phyloP scores from a whole-genome alignment of 2,329 filamentous ascomycete species.

The Penicillium sumatraense region DNA sequence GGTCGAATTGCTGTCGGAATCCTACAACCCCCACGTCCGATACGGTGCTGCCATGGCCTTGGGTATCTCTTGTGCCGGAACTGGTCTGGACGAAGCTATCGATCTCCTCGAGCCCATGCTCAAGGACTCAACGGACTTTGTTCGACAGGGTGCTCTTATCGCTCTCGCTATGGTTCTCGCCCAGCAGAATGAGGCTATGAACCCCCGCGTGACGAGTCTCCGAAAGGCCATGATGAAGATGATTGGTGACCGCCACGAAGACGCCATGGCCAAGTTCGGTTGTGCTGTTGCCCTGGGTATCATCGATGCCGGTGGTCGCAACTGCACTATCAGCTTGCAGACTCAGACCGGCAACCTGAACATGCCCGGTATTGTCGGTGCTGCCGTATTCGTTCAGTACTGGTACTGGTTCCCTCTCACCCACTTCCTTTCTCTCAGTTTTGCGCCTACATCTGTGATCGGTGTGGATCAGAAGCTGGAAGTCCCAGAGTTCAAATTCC shows the following conservation, averaged over 20 bases:
- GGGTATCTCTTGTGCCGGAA: conserved; percentile 96
- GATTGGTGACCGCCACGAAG: conserved; percentile 90
- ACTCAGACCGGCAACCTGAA: conserved; percentile 98
- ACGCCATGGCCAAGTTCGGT: conserved; percentile 99
- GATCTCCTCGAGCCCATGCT: conserved; percentile 98
- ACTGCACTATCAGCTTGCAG: conserved; percentile 97
- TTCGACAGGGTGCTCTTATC: conserved; percentile 93
- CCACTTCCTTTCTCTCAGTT: conserved; percentile 93
- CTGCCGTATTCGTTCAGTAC: conserved; percentile 98
- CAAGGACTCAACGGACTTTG: conserved; percentile 98
- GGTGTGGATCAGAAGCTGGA: conserved; percentile 92
- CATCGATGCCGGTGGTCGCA: conserved; percentile 95
- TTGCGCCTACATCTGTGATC: conserved; percentile 96
- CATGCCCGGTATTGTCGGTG: conserved; percentile 97
- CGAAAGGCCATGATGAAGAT: conserved; percentile 95
- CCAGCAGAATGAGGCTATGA: conserved; percentile 99
- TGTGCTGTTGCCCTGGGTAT: conserved; percentile 93
- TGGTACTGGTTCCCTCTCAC: conserved; percentile 99
- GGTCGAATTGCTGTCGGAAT: conserved; percentile 97
- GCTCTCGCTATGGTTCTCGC: conserved; percentile 97
- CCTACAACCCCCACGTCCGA: conserved; percentile 97
- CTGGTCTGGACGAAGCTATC: conserved; percentile 92
- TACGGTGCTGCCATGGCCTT: conserved; percentile 98
- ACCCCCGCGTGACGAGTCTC: conserved; percentile 89
- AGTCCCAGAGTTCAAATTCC: conserved; percentile 91